Conservation (phyloP, 768 basidiomycete genomes). For the Holtermanniella nyarrowii region DNA sequence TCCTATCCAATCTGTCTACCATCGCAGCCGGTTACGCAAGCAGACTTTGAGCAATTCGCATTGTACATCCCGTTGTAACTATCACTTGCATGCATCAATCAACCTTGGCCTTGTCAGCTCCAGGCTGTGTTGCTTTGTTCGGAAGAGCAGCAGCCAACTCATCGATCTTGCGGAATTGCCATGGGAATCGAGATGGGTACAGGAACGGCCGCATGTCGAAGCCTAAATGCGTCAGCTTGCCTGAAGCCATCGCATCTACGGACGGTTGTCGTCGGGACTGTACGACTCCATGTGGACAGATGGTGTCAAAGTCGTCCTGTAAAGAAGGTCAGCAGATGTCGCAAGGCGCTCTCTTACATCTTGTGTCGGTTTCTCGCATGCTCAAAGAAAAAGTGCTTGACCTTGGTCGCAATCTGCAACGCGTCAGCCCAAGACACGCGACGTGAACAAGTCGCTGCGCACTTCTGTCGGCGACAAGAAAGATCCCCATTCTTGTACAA, state of each 20-base stretch:
- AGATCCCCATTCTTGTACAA: constrained; percentile 86
- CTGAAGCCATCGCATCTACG: constrained; percentile 31
- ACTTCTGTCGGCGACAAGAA: constrained; percentile 75
- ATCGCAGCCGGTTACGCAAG: constrained; percentile 17
- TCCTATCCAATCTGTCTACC: constrained; percentile 15
- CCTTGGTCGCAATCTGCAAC: constrained; percentile 82
- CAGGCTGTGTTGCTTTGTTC: constrained; percentile 31
- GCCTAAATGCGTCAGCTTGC: constrained; percentile 46
- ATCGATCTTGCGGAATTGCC: constrained; percentile 96
- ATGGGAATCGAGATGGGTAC: constrained; percentile 87
- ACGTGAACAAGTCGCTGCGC: background rate
- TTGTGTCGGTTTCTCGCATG: constrained; percentile 95
- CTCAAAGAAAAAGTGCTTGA: constrained; percentile 94
- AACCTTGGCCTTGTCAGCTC: constrained; percentile 39
- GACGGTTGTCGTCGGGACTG: constrained; percentile 92
- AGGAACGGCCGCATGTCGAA: constrained; percentile 95
- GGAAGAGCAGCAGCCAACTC: constrained; percentile 66
- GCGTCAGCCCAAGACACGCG: background rate
- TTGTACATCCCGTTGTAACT: background rate
- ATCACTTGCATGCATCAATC: constrained; percentile 18
- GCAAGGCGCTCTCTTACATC: constrained; percentile 54
- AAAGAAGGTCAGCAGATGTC: background rate
- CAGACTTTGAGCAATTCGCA: constrained; percentile 6
- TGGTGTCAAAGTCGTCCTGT: constrained; percentile 35
- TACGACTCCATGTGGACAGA: constrained; percentile 58